Percentiles rank a stretch among this genome's conserved stretches.
These are phyloP conservation scores for Pezicula rhizophila DNA, from an alignment of 2,329 filamentous ascomycete species.

Conservation along the genomic window DNA sequence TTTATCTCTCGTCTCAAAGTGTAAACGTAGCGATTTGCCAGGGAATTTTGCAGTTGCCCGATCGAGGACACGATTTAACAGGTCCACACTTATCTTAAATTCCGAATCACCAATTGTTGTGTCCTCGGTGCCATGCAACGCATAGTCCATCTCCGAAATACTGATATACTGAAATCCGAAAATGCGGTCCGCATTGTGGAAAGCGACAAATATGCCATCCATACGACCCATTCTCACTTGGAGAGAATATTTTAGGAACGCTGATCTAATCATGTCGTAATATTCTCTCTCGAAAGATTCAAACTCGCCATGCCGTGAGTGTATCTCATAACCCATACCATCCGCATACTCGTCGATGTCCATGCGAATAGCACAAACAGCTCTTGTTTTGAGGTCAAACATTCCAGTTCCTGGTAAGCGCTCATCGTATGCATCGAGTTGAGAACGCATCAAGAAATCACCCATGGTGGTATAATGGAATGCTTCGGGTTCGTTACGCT, in stretches of 20 bases:
- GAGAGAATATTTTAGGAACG: conserved; percentile 92
- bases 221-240: conserved; percentile 96
- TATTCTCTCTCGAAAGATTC: conserved; percentile 95
- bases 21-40: conserved; percentile 66
- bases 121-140: conserved; percentile 73
- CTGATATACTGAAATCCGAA: conserved; percentile 97
- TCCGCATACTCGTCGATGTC: conserved; percentile 65
- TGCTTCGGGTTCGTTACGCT: conserved; percentile 66
- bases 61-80: conserved; percentile 76
- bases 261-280: conserved; percentile 91
- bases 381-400: conserved; percentile 94
- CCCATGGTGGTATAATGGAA: conserved; percentile 85
- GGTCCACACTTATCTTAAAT: conserved; percentile 71
- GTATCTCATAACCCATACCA: conserved; percentile 83
- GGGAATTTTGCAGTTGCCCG: conserved; percentile 72
- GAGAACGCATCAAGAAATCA: conserved; percentile 90
- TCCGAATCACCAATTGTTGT: conserved; percentile 69
- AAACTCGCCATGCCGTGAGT: conserved; percentile 66
- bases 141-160: conserved; percentile 79
- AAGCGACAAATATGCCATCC: conserved; percentile 98
- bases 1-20: conserved; percentile 68
- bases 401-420: conserved; percentile 85
- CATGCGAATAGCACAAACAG: conserved; percentile 89
- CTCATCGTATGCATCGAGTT: conserved; percentile 83
- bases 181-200: conserved; percentile 88